Base-by-base conservation (phyloP, 1,139 yeast species). In the Kodamaea fungicola region DNA sequence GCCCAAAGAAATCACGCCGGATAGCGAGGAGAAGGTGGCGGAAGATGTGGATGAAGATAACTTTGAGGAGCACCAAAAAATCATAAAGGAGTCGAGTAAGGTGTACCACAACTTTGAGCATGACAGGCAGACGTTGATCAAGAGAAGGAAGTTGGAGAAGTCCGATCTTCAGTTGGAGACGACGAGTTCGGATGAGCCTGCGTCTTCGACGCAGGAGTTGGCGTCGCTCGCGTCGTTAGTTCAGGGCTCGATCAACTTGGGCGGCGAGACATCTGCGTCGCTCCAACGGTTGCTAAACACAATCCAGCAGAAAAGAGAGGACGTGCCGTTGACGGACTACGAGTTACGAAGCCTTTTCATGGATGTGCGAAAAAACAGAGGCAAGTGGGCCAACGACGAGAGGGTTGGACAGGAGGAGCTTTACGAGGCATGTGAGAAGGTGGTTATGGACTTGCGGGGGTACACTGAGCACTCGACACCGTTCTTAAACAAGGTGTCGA, bases 401-500 rank as follows among this genome's bases (percentile, higher is more conserved):
- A 74, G 87, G 44, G 81, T 92, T 30, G 98, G 98, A 3, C 99
- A 94, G 59, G 99, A 94, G 57, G 99, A 94, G 57, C 71, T 94
- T 12, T 94, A 92, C 54, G 98, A 94, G 50, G 96, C 97, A 0
- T 92, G 97, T 51, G 98, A 94, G 53, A 90, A 88, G 54, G 98
- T 92, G 1, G 92, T 90, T 0, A 65, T 82, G 44, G 98, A 94
- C 52, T 67, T 94, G 30, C 74, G 98, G 53, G 88, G 94, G 8
- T 88, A 84, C 49, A 92, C 98, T 0, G 97, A 92, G 54, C 97
- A 92, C 60, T 90, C 97, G 0, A 89, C 97, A 0, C 96, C 97
- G 1, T 94, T 94, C 54, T 70, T 94, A 47, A 92, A 90, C 61
- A 86, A 88, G 55, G 99, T 94, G 13, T 87, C 95, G 41, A 92